A percentile compares a stretch with the other conserved stretches of the same genome.
Evolutionary conservation across 768 basidiomycete genomes (phyloP).

Genomic region (Tulasnella sp.): DNA sequence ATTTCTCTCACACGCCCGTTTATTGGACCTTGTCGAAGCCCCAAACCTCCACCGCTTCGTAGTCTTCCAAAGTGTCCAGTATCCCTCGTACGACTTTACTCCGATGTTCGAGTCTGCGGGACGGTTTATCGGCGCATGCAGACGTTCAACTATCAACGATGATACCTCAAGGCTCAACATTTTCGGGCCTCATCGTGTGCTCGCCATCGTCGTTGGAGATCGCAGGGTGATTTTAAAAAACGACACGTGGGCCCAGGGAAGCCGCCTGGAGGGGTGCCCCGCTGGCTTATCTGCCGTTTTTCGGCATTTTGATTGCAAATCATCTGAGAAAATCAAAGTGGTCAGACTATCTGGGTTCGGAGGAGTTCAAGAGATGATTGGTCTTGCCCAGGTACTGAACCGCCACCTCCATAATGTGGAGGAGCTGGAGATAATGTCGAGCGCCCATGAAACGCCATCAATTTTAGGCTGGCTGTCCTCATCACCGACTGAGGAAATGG

Average conservation of each 20-base stretch:
- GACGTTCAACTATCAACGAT: background rate
- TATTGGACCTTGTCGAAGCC: background rate
- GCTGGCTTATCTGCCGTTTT: background rate
- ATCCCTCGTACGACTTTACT: background rate
- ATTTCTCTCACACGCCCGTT: background rate
- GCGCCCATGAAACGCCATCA: background rate
- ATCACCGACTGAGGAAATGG: background rate
- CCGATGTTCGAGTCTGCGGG: constrained; percentile 1
- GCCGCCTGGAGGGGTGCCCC: background rate
- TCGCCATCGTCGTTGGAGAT: background rate
- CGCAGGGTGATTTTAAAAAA: background rate
- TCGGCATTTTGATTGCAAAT: background rate
- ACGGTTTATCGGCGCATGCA: background rate
- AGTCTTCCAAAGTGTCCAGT: background rate
- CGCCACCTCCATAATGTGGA: background rate
- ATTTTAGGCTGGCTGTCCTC: background rate
- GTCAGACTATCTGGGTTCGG: background rate
- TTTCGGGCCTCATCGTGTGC: background rate
- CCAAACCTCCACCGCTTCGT: background rate
- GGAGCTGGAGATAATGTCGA: background rate
- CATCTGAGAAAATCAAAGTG: background rate
- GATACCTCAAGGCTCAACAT: background rate
- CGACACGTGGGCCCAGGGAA: background rate
- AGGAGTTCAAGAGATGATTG: background rate
- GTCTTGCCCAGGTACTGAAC: background rate